Evolutionary conservation across 257 asterid species (phyloP).

Genomic region (Primulina huaijiensis): DNA sequence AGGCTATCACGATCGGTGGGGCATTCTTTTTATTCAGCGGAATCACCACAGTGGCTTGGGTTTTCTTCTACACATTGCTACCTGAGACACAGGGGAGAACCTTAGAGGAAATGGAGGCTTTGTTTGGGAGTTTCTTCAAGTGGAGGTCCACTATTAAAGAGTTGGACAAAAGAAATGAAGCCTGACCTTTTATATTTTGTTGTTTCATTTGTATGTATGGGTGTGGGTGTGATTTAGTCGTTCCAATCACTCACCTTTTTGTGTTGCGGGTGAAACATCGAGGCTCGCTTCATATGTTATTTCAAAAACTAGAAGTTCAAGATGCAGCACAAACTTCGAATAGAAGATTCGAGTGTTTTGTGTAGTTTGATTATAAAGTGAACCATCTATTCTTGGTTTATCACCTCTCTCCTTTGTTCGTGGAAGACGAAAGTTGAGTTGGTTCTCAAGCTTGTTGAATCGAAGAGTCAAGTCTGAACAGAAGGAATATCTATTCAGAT

Average conservation of each 20-base stretch:
- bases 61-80: slow-evolving; percentile 41
- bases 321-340: neutral
- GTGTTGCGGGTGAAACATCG: neutral
- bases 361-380: too few relatives aligned
- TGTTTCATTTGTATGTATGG: neutral
- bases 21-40: slow-evolving; percentile 38
- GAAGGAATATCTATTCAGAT: too few relatives aligned
- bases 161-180: slow-evolving; percentile 5
- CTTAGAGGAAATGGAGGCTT: slow-evolving; percentile 42
- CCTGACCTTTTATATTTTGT: neutral
- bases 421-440: too few relatives aligned
- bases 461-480: too few relatives aligned
- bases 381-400: neutral
- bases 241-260: neutral
- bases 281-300: neutral
- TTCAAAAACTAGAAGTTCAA: neutral
- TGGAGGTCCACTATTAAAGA: slow-evolving; percentile 35
- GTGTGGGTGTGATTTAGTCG: neutral
- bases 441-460: too few relatives aligned
- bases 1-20: slow-evolving; percentile 40
- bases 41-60: slow-evolving; percentile 27
- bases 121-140: slow-evolving; percentile 40
- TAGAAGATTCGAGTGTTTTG: neutral
- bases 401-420: neutral
- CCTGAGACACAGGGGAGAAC: slow-evolving; percentile 42